These are phyloP conservation scores for Dactylis glomerata DNA, from an alignment of 176 grass and related monocot genomes.

Conservation along the genomic window DNA sequence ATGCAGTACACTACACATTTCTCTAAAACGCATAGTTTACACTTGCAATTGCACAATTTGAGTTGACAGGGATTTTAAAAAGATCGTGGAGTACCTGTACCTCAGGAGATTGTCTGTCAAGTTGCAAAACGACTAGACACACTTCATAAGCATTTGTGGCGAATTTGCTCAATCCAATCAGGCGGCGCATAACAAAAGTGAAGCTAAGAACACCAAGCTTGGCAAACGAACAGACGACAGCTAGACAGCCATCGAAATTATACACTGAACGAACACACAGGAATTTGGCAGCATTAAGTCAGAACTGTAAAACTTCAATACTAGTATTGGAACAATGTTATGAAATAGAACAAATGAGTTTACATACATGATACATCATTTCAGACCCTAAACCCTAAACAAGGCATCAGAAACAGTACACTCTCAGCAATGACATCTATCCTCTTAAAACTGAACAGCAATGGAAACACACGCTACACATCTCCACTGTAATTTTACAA, in stretches of 20 bases:
- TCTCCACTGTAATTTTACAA: slow-evolving; percentile 40
- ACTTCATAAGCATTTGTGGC: not conserved
- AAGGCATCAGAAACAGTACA: slow-evolving; percentile 3
- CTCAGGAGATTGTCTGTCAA: too few species aligned
- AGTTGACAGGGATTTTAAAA: too few species aligned
- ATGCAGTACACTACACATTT: too few species aligned
- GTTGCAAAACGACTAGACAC: not conserved
- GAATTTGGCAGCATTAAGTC: not conserved
- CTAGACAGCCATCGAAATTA: not conserved
- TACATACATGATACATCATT: slow-evolving; percentile 37
- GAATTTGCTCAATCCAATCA: not conserved
- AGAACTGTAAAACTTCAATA: not conserved
- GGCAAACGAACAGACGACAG: not conserved
- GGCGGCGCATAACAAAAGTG: not conserved
- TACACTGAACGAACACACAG: not conserved
- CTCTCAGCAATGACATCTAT: slow-evolving; percentile 6
- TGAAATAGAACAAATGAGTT: slow-evolving; percentile 24
- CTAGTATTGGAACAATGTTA: slow-evolving; percentile 11
- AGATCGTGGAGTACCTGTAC: too few species aligned
- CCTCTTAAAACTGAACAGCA: slow-evolving; percentile 26
- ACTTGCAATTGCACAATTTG: too few species aligned
- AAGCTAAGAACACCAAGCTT: not conserved
- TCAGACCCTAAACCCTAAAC: slow-evolving; percentile 24
- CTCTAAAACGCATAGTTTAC: too few species aligned
- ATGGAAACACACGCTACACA: slow-evolving; percentile 43